These are phyloP conservation scores for Aspergillus proliferans DNA, from an alignment of 2,329 filamentous ascomycete species.

Conservation along the genomic window DNA sequence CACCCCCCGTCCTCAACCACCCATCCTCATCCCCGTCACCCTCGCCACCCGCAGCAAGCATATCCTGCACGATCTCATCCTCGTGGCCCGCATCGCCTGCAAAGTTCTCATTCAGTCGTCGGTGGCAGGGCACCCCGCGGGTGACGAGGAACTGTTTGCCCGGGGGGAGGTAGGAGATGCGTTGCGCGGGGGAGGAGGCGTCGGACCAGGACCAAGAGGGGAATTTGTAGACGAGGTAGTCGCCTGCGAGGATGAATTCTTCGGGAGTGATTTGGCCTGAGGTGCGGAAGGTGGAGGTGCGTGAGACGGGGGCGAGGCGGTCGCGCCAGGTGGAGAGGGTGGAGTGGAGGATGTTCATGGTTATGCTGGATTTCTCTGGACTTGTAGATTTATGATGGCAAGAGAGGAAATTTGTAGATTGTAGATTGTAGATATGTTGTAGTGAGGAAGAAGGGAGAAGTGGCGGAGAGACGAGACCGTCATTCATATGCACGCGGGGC, in stretches of 20 bases:
- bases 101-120: conserved; percentile 87
- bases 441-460: conserved; percentile 2
- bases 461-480: conserved; percentile 5
- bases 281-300: conserved; percentile 86
- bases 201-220: conserved; percentile 96
- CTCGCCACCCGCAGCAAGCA: conserved; percentile 50
- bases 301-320: conserved; percentile 78
- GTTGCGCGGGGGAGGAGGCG: conserved; percentile 71
- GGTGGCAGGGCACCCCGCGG: conserved; percentile 86
- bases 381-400: conserved; percentile 1
- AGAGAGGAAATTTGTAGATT: conserved; percentile 1
- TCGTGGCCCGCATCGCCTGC: conserved; percentile 81
- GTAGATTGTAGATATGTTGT: neutral
- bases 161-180: conserved; percentile 71
- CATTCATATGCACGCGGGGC: neutral
- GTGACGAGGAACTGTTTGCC: conserved; percentile 96
- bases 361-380: conserved; percentile 7
- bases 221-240: conserved; percentile 98
- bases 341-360: conserved; percentile 87
- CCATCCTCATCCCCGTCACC: conserved; percentile 69
- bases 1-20: conserved; percentile 82
- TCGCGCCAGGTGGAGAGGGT: conserved; percentile 89
- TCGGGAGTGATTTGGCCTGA: conserved; percentile 96
- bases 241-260: conserved; percentile 90
- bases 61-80: conserved; percentile 77